Evolutionary conservation across 768 basidiomycete genomes (phyloP).

Genomic region (Hypholoma sublateritium): DNA sequence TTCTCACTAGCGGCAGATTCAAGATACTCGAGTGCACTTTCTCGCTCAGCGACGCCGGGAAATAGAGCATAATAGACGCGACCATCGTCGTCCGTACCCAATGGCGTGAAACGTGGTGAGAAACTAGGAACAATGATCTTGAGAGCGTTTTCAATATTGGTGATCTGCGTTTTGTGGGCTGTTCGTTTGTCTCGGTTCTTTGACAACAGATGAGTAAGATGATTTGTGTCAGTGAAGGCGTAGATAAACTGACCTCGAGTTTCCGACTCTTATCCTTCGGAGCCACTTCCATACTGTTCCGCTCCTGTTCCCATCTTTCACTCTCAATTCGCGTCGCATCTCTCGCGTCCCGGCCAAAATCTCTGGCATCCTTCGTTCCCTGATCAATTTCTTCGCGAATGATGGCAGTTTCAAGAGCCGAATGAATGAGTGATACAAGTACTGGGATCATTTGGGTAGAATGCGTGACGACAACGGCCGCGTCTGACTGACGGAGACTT

Average conservation of each 20-base stretch:
- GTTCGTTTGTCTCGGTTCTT: slow-evolving; percentile 45
- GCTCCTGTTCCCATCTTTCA: slow-evolving; percentile 53
- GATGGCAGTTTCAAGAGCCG: slow-evolving; percentile 41
- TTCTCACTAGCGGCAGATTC: slow-evolving; percentile 29
- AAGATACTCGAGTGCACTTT: slow-evolving; percentile 45
- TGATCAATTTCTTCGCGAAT: slow-evolving; percentile 64
- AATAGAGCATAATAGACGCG: slow-evolving; percentile 68
- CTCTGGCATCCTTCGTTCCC: slow-evolving; percentile 55
- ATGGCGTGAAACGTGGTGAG: slow-evolving; percentile 52
- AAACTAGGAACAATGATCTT: slow-evolving; percentile 46
- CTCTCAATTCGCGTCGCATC: slow-evolving; percentile 58
- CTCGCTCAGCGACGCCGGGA: slow-evolving; percentile 57
- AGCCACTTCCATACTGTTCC: slow-evolving; percentile 29
- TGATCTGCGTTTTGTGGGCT: slow-evolving; percentile 49
- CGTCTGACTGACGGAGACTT: slow-evolving; percentile 36
- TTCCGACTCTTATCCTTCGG: slow-evolving; percentile 21
- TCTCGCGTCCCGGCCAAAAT: slow-evolving; percentile 46
- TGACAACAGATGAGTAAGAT: background rate
- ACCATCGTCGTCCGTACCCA: slow-evolving; percentile 72
- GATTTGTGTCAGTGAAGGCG: background rate
- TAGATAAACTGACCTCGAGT: slow-evolving; percentile 23
- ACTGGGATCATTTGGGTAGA: slow-evolving; percentile 70
- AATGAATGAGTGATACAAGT: slow-evolving; percentile 56
- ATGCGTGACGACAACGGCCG: slow-evolving; percentile 28
- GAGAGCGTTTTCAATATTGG: slow-evolving; percentile 54